Conservation (phyloP, 805 yeast genomes). For the Teunomyces tritomae region DNA sequence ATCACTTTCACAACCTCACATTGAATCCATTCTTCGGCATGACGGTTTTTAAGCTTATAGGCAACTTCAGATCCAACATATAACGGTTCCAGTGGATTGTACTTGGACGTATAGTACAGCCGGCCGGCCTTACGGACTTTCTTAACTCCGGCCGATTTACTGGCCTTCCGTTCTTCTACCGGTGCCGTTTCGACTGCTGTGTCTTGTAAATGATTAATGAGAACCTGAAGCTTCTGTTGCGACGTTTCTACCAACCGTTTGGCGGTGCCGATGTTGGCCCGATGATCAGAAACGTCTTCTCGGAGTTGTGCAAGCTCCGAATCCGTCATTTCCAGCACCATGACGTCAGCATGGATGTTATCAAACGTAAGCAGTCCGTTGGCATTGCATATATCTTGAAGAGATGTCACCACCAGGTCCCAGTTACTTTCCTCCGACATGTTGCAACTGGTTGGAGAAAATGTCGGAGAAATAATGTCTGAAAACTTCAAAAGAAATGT, state of each 20-base stretch:
- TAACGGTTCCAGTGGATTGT: conserved; percentile 57
- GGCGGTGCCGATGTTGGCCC: conserved; percentile 55
- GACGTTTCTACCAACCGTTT: conserved; percentile 36
- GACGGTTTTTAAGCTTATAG: conserved; percentile 66
- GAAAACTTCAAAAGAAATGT: neutral
- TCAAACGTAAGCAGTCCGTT: conserved; percentile 57
- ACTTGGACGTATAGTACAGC: conserved; percentile 52
- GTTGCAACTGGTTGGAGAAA: neutral
- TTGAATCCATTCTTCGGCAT: conserved; percentile 93
- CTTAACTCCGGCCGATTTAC: conserved; percentile 7
- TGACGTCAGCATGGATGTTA: conserved; percentile 25
- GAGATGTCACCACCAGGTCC: conserved; percentile 63
- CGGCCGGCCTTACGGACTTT: conserved; percentile 32
- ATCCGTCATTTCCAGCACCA: conserved; percentile 27
- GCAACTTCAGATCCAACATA: conserved; percentile 82
- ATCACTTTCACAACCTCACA: conserved; percentile 80
- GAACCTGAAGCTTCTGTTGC: conserved; percentile 45
- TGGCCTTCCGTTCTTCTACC: neutral
- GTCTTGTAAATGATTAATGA: conserved; percentile 35
- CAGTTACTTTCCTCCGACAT: conserved; percentile 52
- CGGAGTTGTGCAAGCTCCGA: conserved; percentile 40
- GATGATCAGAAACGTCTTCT: conserved; percentile 48
- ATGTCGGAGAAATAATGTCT: neutral
- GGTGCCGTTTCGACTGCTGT: conserved; percentile 10
- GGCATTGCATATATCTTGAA: conserved; percentile 65